phyloP scores from a whole-genome alignment of 306 rosid genomes.

The Dalbergia cultrata region DNA sequence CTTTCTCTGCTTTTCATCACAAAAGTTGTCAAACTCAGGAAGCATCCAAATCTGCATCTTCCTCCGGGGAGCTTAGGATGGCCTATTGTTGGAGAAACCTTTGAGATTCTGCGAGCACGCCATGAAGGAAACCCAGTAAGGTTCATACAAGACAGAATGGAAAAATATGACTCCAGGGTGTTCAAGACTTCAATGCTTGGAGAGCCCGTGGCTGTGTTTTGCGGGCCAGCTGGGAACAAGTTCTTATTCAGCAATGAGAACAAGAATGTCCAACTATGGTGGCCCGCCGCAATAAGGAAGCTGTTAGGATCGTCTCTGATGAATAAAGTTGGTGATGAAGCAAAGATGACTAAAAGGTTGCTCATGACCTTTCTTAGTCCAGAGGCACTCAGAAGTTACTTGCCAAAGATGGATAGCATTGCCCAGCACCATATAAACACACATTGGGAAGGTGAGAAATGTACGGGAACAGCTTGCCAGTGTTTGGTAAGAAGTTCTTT shows the following conservation, averaged over 20 bases:
- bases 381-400: constrained; percentile 54
- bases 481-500: neutral
- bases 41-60: constrained; percentile 52
- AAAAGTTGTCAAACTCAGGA: constrained; percentile 45
- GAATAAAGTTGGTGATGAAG: constrained; percentile 57
- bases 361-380: constrained; percentile 54
- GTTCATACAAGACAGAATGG: constrained; percentile 53
- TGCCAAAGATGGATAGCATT: constrained; percentile 57
- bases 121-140: constrained; percentile 21
- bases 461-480: neutral
- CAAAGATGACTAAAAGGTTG: constrained; percentile 50
- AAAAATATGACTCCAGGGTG: constrained; percentile 48
- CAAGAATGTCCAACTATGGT: constrained; percentile 61
- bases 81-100: no score
- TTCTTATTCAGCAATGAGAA: constrained; percentile 60
- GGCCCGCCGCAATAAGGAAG: constrained; percentile 56
- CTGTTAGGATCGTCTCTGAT: constrained; percentile 48
- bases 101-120: neutral
- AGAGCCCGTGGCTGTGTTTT: constrained; percentile 44
- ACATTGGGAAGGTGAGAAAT: constrained; percentile 55
- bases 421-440: constrained; percentile 49
- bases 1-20: constrained; percentile 36
- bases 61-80: no score
- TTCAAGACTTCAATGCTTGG: constrained; percentile 60
- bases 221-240: constrained; percentile 59